Base-by-base conservation (phyloP, 1,284 basidiomycete species). In the Puccinia coronata region DNA sequence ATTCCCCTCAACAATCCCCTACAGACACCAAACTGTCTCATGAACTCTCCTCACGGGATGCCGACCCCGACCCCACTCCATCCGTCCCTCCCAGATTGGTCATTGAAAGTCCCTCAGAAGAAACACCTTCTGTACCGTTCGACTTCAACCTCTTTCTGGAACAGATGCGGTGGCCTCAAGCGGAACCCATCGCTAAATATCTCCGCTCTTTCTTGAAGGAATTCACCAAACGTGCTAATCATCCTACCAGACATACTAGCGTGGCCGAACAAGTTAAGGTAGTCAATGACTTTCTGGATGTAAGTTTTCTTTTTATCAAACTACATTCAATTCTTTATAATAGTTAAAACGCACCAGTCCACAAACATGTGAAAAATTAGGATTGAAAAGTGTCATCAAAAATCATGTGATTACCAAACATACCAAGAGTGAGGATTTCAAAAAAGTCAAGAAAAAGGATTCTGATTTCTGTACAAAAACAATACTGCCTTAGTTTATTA, bases 211-310 rank as follows among this genome's bases (percentile, higher is more conserved):
- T 98, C 93, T 84, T 89, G 93, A 59, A 90, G 93, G 83, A 88
- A 90, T 57, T 95, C 93, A 4, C 88, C 94, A 82, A 94, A 92
- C 87, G 92, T 93, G 74, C 94, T 95, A 88, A 94, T 94, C 95
- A 86, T 90, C 92, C 85, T 92, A 91, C 84, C 85, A 90, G 91
- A 9, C 73, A 28, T n/a, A 94, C 95, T 85, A 92, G 93, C 1
- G 92, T 95, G 39, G 91, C 90, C 82, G 95, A 97, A 85, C 95
- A 97, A 86, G 91, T 96, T 83, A 96, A 94, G 87, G 90, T 97
- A 74, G 94, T 98, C 85, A 92, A 93, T 84, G 95, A 97, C 84
- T 98, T 97, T 84, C 88, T 97, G 41, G 89, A 89, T 83, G 94
- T 95, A 86, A 85, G 92, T n/a, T n/a, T n/a, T n/a, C 36, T 31